Evolutionary conservation across 2,329 filamentous ascomycete species (phyloP).

Genomic region (Cladophialophora carrionii): DNA sequence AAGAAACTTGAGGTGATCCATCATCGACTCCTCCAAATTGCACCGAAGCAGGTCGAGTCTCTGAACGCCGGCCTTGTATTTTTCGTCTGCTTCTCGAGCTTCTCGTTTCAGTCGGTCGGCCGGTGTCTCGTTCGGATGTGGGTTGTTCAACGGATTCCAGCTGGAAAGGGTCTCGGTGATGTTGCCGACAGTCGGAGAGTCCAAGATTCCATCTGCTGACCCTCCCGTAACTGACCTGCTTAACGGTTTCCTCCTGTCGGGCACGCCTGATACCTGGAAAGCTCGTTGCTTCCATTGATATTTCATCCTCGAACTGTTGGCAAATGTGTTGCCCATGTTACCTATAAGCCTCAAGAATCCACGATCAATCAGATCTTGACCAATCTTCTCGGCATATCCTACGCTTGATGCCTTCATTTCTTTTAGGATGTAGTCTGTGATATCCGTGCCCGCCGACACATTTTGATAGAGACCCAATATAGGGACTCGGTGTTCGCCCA

Average conservation of each 20-base stretch:
- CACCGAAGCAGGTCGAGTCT: constrained; percentile 90
- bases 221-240: constrained; percentile 75
- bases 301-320: constrained; percentile 95
- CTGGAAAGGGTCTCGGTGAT: constrained; percentile 87
- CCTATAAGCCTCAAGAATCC: constrained; percentile 89
- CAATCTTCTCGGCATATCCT: constrained; percentile 89
- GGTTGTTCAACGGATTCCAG: constrained; percentile 91
- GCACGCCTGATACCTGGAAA: constrained; percentile 83
- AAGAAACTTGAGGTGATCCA: constrained; percentile 90
- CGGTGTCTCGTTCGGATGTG: constrained; percentile 90
- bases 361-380: constrained; percentile 84
- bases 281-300: constrained; percentile 96
- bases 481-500: constrained; percentile 90
- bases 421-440: constrained; percentile 92
- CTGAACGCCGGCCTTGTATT: constrained; percentile 83
- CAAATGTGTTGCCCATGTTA: constrained; percentile 92
- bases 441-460: constrained; percentile 86
- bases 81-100: constrained; percentile 85
- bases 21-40: constrained; percentile 92
- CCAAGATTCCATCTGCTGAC: constrained; percentile 58
- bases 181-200: constrained; percentile 79
- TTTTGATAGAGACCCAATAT: constrained; percentile 95
- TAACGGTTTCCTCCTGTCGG: constrained; percentile 78
- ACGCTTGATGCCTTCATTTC: constrained; percentile 82
- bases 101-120: constrained; percentile 84